These are phyloP conservation scores for Lyophyllum shimeji DNA, from an alignment of 768 basidiomycete species.

Conservation along the genomic window DNA sequence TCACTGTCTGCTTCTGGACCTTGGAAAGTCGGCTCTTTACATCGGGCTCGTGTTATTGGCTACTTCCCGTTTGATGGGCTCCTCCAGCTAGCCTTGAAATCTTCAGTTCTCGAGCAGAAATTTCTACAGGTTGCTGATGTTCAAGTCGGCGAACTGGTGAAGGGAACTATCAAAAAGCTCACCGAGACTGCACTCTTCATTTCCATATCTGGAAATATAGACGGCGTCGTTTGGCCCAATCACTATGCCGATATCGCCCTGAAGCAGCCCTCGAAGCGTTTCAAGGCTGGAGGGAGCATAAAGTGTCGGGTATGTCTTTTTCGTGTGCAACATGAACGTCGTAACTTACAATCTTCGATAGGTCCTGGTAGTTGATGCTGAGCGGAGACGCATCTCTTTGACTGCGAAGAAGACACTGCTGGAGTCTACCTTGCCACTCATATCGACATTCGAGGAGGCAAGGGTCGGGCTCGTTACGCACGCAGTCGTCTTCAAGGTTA, in stretches of 20 bases:
- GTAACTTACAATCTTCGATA: slow-evolving; percentile 23
- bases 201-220: slow-evolving; percentile 81
- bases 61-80: slow-evolving; percentile 85
- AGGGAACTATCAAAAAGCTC: slow-evolving; percentile 85
- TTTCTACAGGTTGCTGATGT: slow-evolving; percentile 84
- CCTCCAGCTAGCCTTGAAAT: slow-evolving; percentile 83
- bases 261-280: slow-evolving; percentile 90
- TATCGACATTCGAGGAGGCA: slow-evolving; percentile 66
- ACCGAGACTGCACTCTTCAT: slow-evolving; percentile 83
- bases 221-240: slow-evolving; percentile 91
- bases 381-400: slow-evolving; percentile 76
- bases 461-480: slow-evolving; percentile 71
- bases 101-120: slow-evolving; percentile 79
- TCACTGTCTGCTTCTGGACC: slow-evolving; percentile 75
- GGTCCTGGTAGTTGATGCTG: slow-evolving; percentile 83
- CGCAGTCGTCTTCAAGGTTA: slow-evolving; percentile 81
- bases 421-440: slow-evolving; percentile 72
- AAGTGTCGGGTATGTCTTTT: slow-evolving; percentile 73
- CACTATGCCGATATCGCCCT: slow-evolving; percentile 95
- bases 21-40: slow-evolving; percentile 78
- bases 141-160: slow-evolving; percentile 81
- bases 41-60: slow-evolving; percentile 85
- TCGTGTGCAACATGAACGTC: neutral
- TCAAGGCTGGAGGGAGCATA: slow-evolving; percentile 78
- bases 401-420: slow-evolving; percentile 92